Evolutionary conservation across 2,329 filamentous ascomycete species (phyloP), one percentile per base, ranked within the genome.

Genomic region (Aspergillus awamori): DNA sequence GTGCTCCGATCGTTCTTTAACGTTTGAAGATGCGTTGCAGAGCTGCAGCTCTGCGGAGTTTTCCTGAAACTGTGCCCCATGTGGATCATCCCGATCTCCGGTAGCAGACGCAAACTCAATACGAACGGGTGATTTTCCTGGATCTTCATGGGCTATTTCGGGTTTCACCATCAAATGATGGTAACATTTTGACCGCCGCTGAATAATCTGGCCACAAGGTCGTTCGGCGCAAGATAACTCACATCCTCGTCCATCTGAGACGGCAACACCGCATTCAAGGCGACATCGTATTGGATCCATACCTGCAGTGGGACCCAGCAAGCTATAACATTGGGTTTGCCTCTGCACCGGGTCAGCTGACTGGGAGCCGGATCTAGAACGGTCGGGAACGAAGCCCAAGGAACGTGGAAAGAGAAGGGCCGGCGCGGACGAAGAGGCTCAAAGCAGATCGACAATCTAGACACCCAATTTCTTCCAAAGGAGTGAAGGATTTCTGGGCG

Each of bases 1-100:
- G 73, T 79, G 57, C 69, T 81, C 61, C 73, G 73, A 64, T 76
- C 76, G 51, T 52, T 79, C 28, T 63, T 74, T 57, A 65, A 63
- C 41, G 62, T 65, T 33, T 74, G 59, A 47, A 28, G n/a, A 45
- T 43, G 53, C 53, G 53, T 36, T 45, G 39, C 33, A 39, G 52
- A 43, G 20, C 13, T 56, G 41, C 53, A 36, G 43, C 28, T 28
- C 30, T 53, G 47, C 47, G 52, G 54, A 53, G 33, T 41, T 39
- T 26, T 36, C 17, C 28, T 41, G 48, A 63, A 61, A 61, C 51
- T 59, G 41, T 45, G 53, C 53, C 55, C 60, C 63, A 57, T 59
- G 63, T 54, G 48, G 60, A 65, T 65, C 63, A 51, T 52, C 26
- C 26, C 24, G 62, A 62, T 64, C 62, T 59, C 43, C 56, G 48